Conservation (phyloP, 805 yeast species). For the Nakazawaea sp. region DNA sequence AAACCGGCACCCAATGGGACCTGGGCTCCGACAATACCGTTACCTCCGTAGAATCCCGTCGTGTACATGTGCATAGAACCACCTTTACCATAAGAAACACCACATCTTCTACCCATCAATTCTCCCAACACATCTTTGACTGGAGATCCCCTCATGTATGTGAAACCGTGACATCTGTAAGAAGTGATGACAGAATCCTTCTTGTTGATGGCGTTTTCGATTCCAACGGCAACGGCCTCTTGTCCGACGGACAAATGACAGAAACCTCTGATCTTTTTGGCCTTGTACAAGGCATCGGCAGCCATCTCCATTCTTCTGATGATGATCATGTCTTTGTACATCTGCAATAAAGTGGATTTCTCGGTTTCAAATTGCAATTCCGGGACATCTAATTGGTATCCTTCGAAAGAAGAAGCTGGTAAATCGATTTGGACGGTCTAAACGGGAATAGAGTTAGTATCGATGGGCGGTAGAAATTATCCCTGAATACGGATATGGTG, state of each 20-base stretch:
- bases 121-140: conserved; percentile 90
- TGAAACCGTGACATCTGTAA: conserved; percentile 98
- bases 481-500: too few species aligned
- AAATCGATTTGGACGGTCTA: conserved; percentile 42
- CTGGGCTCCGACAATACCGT: conserved; percentile 99
- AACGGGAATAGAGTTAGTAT: conserved; percentile 2
- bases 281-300: conserved; percentile 95
- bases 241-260: conserved; percentile 98
- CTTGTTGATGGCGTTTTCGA: conserved; percentile 85
- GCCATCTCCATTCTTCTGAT: conserved; percentile 99
- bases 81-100: conserved; percentile 97
- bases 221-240: conserved; percentile 98
- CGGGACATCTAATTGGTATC: conserved; percentile 74
- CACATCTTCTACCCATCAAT: conserved; percentile 92
- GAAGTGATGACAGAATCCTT: conserved; percentile 91
- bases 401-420: conserved; percentile 79
- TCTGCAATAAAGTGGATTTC: conserved; percentile 72
- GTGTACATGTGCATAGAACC: conserved; percentile 99
- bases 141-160: conserved; percentile 92
- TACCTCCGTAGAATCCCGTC: conserved; percentile 95
- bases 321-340: conserved; percentile 94
- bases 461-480: too few species aligned
- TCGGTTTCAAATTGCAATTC: conserved; percentile 68
- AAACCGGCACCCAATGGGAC: conserved; percentile 97
- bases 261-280: conserved; percentile 98